Evolutionary conservation across 495 filamentous ascomycete genomes (phyloP).

Genomic region (Aspergillus bertholletiae): DNA sequence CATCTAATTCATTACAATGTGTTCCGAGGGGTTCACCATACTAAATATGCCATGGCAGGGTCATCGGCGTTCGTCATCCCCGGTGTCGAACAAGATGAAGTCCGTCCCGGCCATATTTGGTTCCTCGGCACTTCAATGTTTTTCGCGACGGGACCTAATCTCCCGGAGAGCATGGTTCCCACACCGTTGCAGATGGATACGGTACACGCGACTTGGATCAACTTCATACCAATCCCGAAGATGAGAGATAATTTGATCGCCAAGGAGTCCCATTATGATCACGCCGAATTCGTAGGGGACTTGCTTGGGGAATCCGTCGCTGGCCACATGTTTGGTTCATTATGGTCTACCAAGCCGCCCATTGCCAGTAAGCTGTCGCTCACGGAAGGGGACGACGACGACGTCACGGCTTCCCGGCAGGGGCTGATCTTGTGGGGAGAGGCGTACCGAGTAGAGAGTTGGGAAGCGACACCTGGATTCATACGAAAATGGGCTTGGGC

Average conservation of each 20-base stretch:
- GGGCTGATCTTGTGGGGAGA: slow-evolving; percentile 10
- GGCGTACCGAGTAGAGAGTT: slow-evolving; percentile 5
- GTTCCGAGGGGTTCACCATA: slow-evolving; percentile 4
- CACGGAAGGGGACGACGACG: background rate
- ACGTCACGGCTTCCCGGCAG: slow-evolving; percentile 1
- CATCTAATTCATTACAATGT: slow-evolving; percentile 9
- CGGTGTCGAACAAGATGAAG: background rate
- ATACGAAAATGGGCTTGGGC: slow-evolving; percentile 9
- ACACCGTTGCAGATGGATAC: background rate
- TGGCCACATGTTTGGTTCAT: background rate
- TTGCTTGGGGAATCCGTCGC: background rate
- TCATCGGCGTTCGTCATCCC: background rate
- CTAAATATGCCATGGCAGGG: background rate
- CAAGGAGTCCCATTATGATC: slow-evolving; percentile 1
- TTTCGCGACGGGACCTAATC: background rate
- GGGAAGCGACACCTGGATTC: slow-evolving; percentile 12
- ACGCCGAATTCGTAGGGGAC: slow-evolving; percentile 2
- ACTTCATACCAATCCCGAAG: slow-evolving; percentile 4
- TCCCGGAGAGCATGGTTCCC: background rate
- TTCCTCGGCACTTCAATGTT: background rate
- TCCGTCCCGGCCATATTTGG: background rate
- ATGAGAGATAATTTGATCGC: slow-evolving; percentile 10
- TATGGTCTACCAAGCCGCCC: background rate
- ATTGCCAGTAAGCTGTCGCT: background rate
- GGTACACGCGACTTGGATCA: slow-evolving; percentile 7